Conservation (phyloP, 164 flowering plant genomes). For the Magnolia officinalis region DNA sequence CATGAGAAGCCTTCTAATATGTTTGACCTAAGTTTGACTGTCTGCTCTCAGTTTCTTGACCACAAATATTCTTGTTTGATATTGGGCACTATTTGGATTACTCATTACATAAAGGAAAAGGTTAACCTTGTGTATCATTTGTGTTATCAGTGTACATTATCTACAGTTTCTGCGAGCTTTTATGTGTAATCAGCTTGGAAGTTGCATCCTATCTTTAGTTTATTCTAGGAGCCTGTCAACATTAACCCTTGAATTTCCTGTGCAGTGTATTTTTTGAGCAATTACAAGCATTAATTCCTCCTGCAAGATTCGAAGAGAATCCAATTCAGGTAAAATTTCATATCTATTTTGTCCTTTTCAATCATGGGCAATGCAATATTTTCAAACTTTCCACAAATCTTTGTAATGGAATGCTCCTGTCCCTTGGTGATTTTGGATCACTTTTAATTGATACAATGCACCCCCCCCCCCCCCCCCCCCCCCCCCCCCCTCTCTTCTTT, state of each 20-base stretch:
- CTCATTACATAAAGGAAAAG: too few species aligned
- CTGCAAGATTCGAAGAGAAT: conserved; percentile 41
- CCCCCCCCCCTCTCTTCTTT: too few species aligned
- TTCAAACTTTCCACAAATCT: not conserved
- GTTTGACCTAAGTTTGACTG: too few species aligned
- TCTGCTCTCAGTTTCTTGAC: too few species aligned
- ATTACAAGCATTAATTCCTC: conserved; percentile 37
- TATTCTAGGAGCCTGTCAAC: not conserved
- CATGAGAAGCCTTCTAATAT: too few species aligned
- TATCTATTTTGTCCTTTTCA: not conserved
- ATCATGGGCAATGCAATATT: not conserved
- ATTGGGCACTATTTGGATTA: too few species aligned
- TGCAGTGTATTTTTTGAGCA: conserved; percentile 66
- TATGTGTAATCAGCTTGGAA: not conserved
- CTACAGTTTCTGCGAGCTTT: not conserved
- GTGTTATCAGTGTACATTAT: not conserved
- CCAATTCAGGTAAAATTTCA: conserved; percentile 37
- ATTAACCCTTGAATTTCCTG: conserved; percentile 3
- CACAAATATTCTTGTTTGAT: too few species aligned
- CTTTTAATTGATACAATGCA: too few species aligned
- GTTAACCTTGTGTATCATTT: not conserved
- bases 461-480: too few species aligned
- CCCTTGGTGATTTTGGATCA: too few species aligned
- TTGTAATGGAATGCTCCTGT: not conserved
- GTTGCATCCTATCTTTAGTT: not conserved